Conservation (phyloP, 805 yeast genomes). For the Starmerella geochares region DNA sequence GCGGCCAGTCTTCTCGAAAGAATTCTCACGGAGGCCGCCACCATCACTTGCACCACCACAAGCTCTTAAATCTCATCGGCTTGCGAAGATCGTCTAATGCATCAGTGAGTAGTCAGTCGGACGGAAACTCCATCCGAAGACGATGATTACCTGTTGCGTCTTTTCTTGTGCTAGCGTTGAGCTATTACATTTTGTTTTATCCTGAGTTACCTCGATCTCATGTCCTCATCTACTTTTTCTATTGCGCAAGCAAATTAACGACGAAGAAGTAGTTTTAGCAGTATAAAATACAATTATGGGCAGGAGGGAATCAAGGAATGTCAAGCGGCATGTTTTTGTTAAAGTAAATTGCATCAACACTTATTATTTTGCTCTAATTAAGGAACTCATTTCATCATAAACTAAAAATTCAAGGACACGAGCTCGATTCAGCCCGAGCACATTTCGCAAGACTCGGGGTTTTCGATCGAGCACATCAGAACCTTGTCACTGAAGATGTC, state of each 20-base stretch:
- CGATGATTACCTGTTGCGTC: background rate
- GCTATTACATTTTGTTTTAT: background rate
- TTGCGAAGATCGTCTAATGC: conserved; percentile 1
- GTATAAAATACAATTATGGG: background rate
- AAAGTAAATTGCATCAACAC: background rate
- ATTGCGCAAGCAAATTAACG: too few species aligned
- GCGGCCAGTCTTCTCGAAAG: background rate
- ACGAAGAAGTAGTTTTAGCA: background rate
- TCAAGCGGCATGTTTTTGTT: background rate
- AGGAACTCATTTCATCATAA: conserved; percentile 8
- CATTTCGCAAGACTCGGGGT: conserved; percentile 97
- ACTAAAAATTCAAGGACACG: background rate
- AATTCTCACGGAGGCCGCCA: background rate
- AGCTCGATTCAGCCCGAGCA: conserved; percentile 67
- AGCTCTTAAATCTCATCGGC: conserved; percentile 4
- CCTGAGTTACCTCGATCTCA: background rate
- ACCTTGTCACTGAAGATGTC: conserved; percentile 90
- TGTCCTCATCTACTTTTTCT: background rate
- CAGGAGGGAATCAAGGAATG: background rate
- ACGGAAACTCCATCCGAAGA: background rate
- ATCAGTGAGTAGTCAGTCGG: background rate
- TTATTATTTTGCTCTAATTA: background rate
- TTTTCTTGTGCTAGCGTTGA: background rate
- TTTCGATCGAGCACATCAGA: conserved; percentile 90
- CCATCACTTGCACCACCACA: background rate